Evolutionary conservation across 306 rosid genomes (phyloP).

Genomic region (Crotalaria pallida): DNA sequence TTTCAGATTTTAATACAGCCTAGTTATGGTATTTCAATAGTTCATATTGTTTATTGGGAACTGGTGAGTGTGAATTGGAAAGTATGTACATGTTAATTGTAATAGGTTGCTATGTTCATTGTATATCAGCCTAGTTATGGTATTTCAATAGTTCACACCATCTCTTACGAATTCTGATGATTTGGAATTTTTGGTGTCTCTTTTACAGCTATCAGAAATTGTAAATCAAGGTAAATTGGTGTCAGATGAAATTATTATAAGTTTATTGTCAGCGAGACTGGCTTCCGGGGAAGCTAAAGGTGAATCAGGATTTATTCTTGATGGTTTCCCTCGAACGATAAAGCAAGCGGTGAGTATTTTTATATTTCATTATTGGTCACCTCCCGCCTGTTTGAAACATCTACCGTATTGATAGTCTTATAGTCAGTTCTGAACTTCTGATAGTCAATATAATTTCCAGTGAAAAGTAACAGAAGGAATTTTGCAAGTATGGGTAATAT

Average conservation of each 20-base stretch:
- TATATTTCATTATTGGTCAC: not conserved
- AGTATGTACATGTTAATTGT: not conserved
- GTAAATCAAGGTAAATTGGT: slow-evolving; percentile 90
- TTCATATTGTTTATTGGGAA: too few species aligned
- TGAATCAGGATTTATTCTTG: slow-evolving; percentile 89
- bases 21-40: too few species aligned
- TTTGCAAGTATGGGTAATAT: not conserved
- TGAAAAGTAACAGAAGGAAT: not conserved
- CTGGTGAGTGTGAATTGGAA: too few species aligned
- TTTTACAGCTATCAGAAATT: slow-evolving; percentile 76
- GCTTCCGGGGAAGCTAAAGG: slow-evolving; percentile 69
- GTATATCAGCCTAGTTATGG: too few species aligned
- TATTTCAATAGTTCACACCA: too few species aligned
- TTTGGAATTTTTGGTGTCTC: slow-evolving; percentile 7
- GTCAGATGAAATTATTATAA: slow-evolving; percentile 82
- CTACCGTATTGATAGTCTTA: not conserved
- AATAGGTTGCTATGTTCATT: not conserved
- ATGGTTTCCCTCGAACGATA: slow-evolving; percentile 93
- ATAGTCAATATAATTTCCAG: not conserved
- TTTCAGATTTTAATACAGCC: too few species aligned
- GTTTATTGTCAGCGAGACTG: slow-evolving; percentile 75
- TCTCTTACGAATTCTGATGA: not conserved
- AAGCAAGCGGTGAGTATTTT: slow-evolving; percentile 77
- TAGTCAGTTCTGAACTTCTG: not conserved
- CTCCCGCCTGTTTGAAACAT: not conserved